Conservation (phyloP, 352 stramenopile species). For the Phytophthora pseudosyringae region DNA sequence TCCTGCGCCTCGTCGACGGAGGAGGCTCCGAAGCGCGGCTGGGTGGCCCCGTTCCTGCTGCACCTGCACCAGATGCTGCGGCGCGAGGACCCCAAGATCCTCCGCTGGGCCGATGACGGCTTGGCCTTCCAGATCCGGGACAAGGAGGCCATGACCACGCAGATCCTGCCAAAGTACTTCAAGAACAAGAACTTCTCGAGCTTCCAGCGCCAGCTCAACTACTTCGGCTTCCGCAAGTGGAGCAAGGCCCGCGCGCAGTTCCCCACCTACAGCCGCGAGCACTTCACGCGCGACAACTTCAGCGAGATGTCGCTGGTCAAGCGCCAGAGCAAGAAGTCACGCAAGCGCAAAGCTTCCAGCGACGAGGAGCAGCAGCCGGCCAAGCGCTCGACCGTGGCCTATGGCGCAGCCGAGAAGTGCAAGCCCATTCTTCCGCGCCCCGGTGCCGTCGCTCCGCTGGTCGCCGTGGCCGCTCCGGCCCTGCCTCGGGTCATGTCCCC, state of each 20-base stretch:
- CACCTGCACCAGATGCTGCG: constrained; percentile 88
- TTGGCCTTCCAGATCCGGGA: constrained; percentile 87
- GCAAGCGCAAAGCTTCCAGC: constrained; percentile 57
- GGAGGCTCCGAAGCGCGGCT: constrained; percentile 58
- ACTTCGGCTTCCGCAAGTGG: constrained; percentile 95
- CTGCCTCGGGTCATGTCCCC: constrained; percentile 21
- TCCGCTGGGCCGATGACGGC: constrained; percentile 82
- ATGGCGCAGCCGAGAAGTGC: constrained; percentile 54
- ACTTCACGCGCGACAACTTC: constrained; percentile 89
- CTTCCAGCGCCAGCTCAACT: constrained; percentile 95
- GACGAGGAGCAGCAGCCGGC: constrained; percentile 45
- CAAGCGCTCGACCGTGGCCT: constrained; percentile 44
- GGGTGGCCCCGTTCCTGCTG: constrained; percentile 87
- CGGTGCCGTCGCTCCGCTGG: neutral
- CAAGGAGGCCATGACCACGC: constrained; percentile 84
- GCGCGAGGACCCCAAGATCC: constrained; percentile 76
- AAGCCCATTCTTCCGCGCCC: constrained; percentile 72
- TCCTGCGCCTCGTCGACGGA: constrained; percentile 18
- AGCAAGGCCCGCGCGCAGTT: constrained; percentile 79
- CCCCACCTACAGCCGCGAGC: constrained; percentile 81
- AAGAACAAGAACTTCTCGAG: constrained; percentile 97
- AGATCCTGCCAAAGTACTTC: constrained; percentile 95
- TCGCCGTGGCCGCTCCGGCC: constrained; percentile 9
- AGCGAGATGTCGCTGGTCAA: constrained; percentile 86
- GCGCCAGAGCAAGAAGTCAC: constrained; percentile 87